Evolutionary conservation across 2,329 filamentous ascomycete genomes (phyloP).

Genomic region (Neonectria magnoliae): DNA sequence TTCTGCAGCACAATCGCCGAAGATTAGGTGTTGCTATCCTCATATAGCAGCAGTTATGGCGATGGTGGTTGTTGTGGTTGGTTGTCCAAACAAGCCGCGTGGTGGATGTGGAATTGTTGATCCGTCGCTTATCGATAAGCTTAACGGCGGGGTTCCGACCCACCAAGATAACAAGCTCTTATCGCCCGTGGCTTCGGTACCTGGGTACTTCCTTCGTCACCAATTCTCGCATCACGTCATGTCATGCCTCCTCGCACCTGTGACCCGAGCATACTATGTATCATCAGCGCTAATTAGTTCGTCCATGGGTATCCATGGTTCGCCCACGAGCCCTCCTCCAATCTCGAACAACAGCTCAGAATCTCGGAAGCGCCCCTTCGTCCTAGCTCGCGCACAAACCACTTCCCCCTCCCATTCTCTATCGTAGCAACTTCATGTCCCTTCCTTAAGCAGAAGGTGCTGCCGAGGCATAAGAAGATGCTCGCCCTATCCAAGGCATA

Average conservation of each 20-base stretch:
- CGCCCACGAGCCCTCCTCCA: not conserved
- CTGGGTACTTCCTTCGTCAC: not conserved
- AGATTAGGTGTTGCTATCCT: not conserved
- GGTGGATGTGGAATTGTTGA: not conserved
- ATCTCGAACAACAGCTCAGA: constrained; percentile 9
- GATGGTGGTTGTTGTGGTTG: not conserved
- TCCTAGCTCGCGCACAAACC: constrained; percentile 13
- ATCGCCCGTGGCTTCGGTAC: not conserved
- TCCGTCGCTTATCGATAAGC: not conserved
- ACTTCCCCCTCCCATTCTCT: not conserved
- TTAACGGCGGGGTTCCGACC: not conserved
- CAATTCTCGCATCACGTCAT: not conserved
- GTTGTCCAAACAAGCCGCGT: not conserved
- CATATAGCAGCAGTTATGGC: not conserved
- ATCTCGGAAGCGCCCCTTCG: constrained; percentile 4
- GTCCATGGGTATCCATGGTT: constrained; percentile 24
- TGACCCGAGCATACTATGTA: not conserved
- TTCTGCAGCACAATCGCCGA: not conserved
- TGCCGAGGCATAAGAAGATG: not conserved
- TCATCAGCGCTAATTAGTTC: not conserved
- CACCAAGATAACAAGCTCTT: constrained; percentile 1
- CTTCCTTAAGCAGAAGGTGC: constrained; percentile 1
- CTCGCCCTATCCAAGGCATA: not conserved
- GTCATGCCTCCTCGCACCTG: constrained; percentile 8
- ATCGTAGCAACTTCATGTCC: constrained; percentile 1